Evolutionary conservation across 306 rosid species (phyloP).

Genomic region (Adenanthera pavonina): DNA sequence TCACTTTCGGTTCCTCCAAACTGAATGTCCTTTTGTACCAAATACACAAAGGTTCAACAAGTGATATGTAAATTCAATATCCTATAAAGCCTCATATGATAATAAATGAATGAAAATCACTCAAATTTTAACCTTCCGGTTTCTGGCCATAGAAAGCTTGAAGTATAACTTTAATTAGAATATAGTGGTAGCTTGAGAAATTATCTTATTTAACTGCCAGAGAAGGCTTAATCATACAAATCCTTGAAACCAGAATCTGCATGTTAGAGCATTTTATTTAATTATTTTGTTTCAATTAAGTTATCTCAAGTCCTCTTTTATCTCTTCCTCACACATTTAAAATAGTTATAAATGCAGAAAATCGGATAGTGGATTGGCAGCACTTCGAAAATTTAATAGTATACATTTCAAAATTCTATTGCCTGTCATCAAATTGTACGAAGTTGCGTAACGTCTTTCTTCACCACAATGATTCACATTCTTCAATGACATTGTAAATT

Average conservation of each 20-base stretch:
- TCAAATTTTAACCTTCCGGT: not conserved
- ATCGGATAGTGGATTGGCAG: not conserved
- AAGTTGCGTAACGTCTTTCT: not conserved
- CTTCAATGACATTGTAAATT: slow-evolving; percentile 22
- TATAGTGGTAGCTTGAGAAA: slow-evolving; percentile 1
- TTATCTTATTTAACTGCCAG: not conserved
- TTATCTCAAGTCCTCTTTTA: not conserved
- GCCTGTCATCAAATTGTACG: slow-evolving; percentile 2
- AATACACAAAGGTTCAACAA: slow-evolving; percentile 32
- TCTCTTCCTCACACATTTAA: not conserved
- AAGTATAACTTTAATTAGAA: not conserved
- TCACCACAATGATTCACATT: not conserved
- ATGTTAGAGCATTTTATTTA: not conserved
- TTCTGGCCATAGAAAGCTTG: slow-evolving; percentile 2
- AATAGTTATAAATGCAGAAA: not conserved
- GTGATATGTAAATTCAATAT: slow-evolving; percentile 22
- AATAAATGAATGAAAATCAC: slow-evolving; percentile 13
- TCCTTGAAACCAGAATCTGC: not conserved
- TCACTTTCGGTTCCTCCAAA: slow-evolving; percentile 54
- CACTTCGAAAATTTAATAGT: not conserved
- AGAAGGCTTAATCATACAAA: not conserved
- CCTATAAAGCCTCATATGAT: slow-evolving; percentile 7
- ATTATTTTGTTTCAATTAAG: not conserved
- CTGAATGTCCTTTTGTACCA: slow-evolving; percentile 54
- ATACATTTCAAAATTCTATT: slow-evolving; percentile 1